Evolutionary conservation across 2,329 filamentous ascomycete genomes (phyloP), one percentile per base, ranked within the genome.

Genomic region (Aspergillus alliaceus): DNA sequence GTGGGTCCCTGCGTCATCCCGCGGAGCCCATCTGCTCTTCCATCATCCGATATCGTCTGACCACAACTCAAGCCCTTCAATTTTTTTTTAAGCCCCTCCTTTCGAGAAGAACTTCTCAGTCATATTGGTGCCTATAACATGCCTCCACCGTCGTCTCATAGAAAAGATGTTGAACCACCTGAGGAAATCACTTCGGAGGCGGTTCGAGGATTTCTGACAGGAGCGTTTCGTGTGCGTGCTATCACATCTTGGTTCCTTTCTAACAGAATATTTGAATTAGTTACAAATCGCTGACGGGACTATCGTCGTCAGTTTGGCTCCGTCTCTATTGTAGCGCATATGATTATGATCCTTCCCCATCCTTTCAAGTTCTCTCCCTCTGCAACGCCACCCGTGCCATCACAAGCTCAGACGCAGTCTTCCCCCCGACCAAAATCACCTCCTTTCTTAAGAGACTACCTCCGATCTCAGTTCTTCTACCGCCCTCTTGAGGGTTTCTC

Each of bases 401-500:
- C 65, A 24, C 57, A 61, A 15, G 53, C 61, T 12, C 66, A 56
- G 51, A 57, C 64, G 31, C 60, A 59, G n/a, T 27, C 59, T 15
- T 55, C 58, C 27, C 50, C 25, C 24, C 39, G 40, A 51, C 61
- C 62, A 11, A 62, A 63, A 14, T 60, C 60, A 4, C 69, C 68
- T 2, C 62, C 59, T 1, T 70, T 73, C 50, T 73, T 69, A 29
- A 65, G 66, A 18, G 64, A 70, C 6, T 66, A 65, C 40, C 58
- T 73, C 15, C 69, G 68, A 27, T 69, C 71, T 11, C 66, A 64
- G 27, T 58, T 74, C 6, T 68, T 75, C 60, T 71, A 77, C 62
- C 67, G 71, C 27, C 75, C 77, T 2, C 64, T 82, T 6, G 79
- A 81, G 54, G 78, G 75, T 0, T 79, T 83, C 64, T 82, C 79